These are phyloP conservation scores for Solanum hybrid DNA, from an alignment of 305 asterid species.

Conservation along the genomic window DNA sequence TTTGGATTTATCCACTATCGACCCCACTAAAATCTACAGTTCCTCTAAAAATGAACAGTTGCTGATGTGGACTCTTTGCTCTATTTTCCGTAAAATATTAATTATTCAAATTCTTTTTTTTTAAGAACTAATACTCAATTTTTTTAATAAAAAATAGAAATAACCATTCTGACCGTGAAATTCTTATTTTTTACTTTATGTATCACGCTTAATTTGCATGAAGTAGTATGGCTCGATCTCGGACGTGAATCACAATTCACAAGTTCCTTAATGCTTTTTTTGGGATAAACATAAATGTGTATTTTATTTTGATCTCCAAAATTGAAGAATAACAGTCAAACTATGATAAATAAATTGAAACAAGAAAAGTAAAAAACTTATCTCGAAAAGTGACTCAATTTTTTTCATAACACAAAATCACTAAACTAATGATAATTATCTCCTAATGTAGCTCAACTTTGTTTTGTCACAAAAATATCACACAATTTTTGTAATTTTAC, in stretches of 20 bases:
- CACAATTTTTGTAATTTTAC: neutral
- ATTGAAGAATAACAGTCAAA: neutral
- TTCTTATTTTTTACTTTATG: neutral
- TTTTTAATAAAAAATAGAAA: neutral
- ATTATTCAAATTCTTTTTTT: neutral
- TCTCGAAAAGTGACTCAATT: neutral
- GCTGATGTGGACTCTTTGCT: neutral
- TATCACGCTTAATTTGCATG: neutral
- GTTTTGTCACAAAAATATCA: too few species aligned
- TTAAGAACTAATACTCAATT: neutral
- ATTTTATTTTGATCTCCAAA: too few species aligned
- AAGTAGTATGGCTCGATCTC: neutral
- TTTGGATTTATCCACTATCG: constrained; percentile 6
- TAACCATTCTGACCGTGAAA: neutral
- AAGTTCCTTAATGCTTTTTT: neutral
- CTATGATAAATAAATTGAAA: too few species aligned
- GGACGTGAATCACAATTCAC: too few species aligned
- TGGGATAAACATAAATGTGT: too few species aligned
- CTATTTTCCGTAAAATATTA: neutral
- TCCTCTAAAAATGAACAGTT: neutral
- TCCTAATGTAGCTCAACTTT: neutral
- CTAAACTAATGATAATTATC: neutral
- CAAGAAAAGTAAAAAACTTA: too few species aligned
- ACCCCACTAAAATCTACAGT: neutral
- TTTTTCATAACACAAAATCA: neutral